Percentiles rank a stretch among this genome's conserved stretches.
Evolutionary conservation across 2,329 filamentous ascomycete genomes (phyloP).

Genomic region (Plectosphaerella cucumerina): DNA sequence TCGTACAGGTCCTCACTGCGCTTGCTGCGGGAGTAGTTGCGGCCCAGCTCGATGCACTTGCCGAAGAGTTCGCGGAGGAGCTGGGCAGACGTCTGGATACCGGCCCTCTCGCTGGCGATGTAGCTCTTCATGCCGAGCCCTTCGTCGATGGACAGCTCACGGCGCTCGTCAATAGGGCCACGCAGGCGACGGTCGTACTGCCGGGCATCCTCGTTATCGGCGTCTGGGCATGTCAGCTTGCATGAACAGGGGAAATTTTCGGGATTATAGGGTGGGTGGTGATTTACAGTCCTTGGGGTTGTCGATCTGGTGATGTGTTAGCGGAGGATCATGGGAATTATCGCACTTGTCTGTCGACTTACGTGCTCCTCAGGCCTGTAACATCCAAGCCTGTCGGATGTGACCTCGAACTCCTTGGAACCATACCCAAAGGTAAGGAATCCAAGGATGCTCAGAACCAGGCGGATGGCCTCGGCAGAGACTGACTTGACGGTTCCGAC

Average conservation of each 20-base stretch:
- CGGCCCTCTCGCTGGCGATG: constrained; percentile 77
- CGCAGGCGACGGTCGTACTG: constrained; percentile 78
- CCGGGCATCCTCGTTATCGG: constrained; percentile 80
- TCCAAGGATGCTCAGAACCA: constrained; percentile 82
- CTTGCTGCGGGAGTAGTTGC: constrained; percentile 61
- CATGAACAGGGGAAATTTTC: constrained; percentile 4
- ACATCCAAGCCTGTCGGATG: constrained; percentile 70
- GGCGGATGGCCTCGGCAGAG: constrained; percentile 83
- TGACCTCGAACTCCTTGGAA: constrained; percentile 82
- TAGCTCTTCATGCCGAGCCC: constrained; percentile 85
- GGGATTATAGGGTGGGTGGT: neutral
- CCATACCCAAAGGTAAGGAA: constrained; percentile 87
- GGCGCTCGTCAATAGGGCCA: constrained; percentile 72
- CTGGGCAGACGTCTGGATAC: constrained; percentile 77
- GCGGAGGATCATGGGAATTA: neutral
- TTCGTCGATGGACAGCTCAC: constrained; percentile 75
- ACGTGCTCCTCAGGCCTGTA: constrained; percentile 75
- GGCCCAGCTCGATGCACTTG: constrained; percentile 73
- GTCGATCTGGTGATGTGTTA: constrained; percentile 49
- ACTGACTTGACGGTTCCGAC: constrained; percentile 90
- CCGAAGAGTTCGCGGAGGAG: constrained; percentile 72
- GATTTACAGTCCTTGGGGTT: constrained; percentile 55
- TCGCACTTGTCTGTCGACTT: neutral
- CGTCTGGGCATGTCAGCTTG: constrained; percentile 45
- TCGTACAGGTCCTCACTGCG: constrained; percentile 75